These are phyloP conservation scores for Phaffia australis DNA, from an alignment of 768 basidiomycete genomes.

Conservation along the genomic window DNA sequence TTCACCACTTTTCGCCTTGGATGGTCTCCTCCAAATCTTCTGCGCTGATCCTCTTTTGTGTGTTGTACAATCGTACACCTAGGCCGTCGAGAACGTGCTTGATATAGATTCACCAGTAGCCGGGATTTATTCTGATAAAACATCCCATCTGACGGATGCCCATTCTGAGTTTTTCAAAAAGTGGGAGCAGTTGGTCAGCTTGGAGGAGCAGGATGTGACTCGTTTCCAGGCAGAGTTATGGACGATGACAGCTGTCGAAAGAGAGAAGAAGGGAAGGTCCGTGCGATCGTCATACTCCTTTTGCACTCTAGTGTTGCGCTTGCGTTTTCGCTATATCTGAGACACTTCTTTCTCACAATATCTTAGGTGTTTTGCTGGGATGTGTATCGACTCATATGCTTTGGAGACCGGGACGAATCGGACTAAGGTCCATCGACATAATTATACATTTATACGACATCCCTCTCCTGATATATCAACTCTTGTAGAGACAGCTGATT, in stretches of 20 bases:
- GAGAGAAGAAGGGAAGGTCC: conserved; percentile 63
- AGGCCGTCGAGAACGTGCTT: conserved; percentile 60
- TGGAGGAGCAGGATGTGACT: conserved; percentile 77
- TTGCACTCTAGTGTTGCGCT: neutral
- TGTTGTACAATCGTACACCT: neutral
- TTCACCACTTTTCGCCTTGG: neutral
- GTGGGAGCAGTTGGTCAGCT: conserved; percentile 76
- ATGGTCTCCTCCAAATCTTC: neutral
- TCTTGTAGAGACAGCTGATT: conserved; percentile 3
- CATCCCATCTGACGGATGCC: conserved; percentile 57
- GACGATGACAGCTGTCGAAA: conserved; percentile 71
- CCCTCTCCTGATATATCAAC: conserved; percentile 3
- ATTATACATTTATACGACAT: conserved; percentile 54
- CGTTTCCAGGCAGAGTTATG: conserved; percentile 85
- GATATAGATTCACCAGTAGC: conserved; percentile 43
- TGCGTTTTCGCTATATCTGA: neutral
- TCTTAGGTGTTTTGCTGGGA: conserved; percentile 57
- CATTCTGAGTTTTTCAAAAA: conserved; percentile 72
- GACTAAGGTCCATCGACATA: conserved; percentile 61
- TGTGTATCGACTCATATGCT: conserved; percentile 48
- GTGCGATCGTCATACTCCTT: conserved; percentile 14
- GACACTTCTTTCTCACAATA: neutral
- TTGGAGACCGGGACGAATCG: conserved; percentile 31
- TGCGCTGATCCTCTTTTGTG: neutral
- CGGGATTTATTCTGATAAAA: conserved; percentile 64